Conservation (phyloP, 352 stramenopile genomes). For the Globisporangium okanoganense region DNA sequence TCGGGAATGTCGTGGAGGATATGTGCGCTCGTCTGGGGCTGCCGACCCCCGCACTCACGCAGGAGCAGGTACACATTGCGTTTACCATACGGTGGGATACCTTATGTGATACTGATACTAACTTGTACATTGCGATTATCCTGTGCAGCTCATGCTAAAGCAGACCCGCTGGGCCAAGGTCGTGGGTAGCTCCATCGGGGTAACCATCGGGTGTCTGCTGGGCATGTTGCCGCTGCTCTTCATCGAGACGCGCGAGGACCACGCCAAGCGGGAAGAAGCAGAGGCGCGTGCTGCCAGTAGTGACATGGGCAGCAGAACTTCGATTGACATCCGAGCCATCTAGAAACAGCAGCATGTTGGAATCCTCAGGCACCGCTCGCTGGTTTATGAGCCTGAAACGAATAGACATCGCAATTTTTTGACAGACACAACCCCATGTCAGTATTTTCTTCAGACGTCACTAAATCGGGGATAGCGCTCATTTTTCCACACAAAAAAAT, state of each 20-base stretch:
- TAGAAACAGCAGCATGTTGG: not conserved
- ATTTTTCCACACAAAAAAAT: not conserved
- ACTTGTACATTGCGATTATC: not conserved
- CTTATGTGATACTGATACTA: not conserved
- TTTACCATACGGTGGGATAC: not conserved
- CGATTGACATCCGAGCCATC: constrained; percentile 6
- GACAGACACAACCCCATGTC: not conserved
- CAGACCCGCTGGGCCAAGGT: constrained; percentile 67
- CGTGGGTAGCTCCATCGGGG: constrained; percentile 53
- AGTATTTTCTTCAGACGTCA: not conserved
- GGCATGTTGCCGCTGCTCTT: constrained; percentile 78
- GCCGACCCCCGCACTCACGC: constrained; percentile 49
- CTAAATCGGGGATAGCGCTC: not conserved
- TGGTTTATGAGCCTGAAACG: not conserved
- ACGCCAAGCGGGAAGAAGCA: constrained; percentile 13
- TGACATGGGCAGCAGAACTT: constrained; percentile 1
- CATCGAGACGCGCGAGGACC: constrained; percentile 53
- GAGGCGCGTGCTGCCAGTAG: not conserved
- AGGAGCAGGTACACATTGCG: constrained; percentile 40
- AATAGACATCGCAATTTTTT: constrained; percentile 7
- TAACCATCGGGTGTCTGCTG: constrained; percentile 73
- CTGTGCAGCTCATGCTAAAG: constrained; percentile 52
- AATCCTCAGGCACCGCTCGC: no score
- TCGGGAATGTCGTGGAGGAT: constrained; percentile 83
- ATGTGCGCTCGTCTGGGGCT: constrained; percentile 64